Conservation (phyloP, 768 basidiomycete genomes). For the Auricularia heimuer region DNA sequence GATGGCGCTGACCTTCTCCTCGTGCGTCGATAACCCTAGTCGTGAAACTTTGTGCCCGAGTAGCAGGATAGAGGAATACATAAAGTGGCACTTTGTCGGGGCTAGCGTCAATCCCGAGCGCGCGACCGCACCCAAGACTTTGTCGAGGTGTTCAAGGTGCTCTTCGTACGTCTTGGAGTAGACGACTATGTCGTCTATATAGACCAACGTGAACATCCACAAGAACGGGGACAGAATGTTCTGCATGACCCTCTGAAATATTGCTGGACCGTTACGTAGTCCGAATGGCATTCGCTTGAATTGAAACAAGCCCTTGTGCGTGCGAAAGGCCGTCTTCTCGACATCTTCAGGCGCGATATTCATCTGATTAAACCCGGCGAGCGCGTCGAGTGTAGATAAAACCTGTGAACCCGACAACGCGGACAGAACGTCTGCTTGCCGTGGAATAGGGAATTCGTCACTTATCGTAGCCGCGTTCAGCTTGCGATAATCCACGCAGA, state of each 20-base stretch:
- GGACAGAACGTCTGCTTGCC: conserved; percentile 20
- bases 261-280: conserved; percentile 13
- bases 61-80: conserved; percentile 20
- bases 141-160: conserved; percentile 16
- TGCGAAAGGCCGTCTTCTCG: conserved; percentile 29
- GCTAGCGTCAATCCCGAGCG: conserved; percentile 11
- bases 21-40: conserved; percentile 27
- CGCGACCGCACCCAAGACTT: conserved; percentile 11
- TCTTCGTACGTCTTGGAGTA: conserved; percentile 15
- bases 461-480: conserved; percentile 18
- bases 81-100: conserved; percentile 16
- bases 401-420: conserved; percentile 22
- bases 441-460: conserved; percentile 22
- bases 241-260: conserved; percentile 25
- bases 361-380: conserved; percentile 33
- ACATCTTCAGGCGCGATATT: conserved; percentile 18
- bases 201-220: conserved; percentile 8
- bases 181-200: conserved; percentile 15
- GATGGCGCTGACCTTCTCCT: conserved; percentile 29
- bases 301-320: conserved; percentile 31
- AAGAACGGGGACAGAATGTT: conserved; percentile 15
- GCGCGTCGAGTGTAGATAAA: conserved; percentile 26
- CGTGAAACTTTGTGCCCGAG: conserved; percentile 16
- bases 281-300: conserved; percentile 35
- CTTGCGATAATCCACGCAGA: conserved; percentile 27